These are phyloP conservation scores for Rhamnella rubrinervis DNA, from an alignment of 331 rosid genomes.

Conservation along the genomic window DNA sequence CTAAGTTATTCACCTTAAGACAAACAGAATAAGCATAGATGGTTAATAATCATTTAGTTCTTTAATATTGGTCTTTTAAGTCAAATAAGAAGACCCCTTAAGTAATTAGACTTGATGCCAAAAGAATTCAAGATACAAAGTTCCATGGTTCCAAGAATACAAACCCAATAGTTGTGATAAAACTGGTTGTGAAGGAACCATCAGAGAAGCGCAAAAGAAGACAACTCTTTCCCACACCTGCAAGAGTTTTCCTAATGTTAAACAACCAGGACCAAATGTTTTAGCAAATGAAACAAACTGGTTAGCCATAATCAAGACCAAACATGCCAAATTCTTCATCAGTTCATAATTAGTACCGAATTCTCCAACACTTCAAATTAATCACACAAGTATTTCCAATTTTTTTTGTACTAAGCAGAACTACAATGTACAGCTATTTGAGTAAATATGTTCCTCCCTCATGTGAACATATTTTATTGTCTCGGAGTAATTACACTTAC, in stretches of 20 bases:
- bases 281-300: background rate
- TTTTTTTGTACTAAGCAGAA: no score
- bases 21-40: background rate
- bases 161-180: constrained; percentile 89
- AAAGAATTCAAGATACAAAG: constrained; percentile 14
- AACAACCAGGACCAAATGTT: constrained; percentile 5
- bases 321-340: background rate
- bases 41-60: background rate
- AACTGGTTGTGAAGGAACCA: constrained; percentile 87
- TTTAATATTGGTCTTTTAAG: background rate
- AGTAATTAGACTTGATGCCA: background rate
- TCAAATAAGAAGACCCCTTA: background rate
- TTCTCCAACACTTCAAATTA: no score
- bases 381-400: no score
- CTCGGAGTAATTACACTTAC: no score
- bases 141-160: constrained; percentile 24
- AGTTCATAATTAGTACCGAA: background rate
- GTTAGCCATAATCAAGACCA: background rate
- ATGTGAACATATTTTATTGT: no score
- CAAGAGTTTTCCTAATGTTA: constrained; percentile 9
- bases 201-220: constrained; percentile 88
- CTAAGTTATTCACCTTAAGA: background rate
- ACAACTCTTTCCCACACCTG: constrained; percentile 94
- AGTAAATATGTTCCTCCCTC: no score
- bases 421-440: no score